Conservation (phyloP, 257 asterid genomes). For the Eustoma russellianum region DNA sequence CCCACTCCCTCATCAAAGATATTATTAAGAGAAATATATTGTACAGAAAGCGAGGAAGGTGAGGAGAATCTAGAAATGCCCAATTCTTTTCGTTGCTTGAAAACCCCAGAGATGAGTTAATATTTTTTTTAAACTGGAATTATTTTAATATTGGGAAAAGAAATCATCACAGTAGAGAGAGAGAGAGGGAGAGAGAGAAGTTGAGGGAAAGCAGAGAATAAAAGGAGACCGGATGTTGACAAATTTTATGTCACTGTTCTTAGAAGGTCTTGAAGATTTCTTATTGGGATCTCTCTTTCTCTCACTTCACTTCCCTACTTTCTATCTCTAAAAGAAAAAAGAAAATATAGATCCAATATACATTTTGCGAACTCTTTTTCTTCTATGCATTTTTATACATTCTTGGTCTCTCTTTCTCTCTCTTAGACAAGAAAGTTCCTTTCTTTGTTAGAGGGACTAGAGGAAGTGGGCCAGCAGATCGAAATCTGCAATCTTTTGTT, state of each 20-base stretch:
- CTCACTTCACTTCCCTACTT: conserved; percentile 22
- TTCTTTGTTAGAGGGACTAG: conserved; percentile 6
- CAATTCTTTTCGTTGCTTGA: conserved; percentile 38
- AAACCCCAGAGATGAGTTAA: conserved; percentile 33
- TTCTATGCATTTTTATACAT: too few relatives aligned
- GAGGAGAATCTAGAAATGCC: conserved; percentile 74
- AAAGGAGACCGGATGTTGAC: conserved; percentile 94
- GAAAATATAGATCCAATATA: background rate
- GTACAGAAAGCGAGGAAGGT: conserved; percentile 53
- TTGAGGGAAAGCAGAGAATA: conserved; percentile 44
- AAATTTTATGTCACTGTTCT: conserved; percentile 85
- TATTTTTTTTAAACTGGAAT: too few relatives aligned
- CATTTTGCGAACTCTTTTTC: conserved; percentile 1
- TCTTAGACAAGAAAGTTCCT: conserved; percentile 22
- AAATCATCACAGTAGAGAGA: conserved; percentile 22
- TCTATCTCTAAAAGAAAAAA: conserved; percentile 8
- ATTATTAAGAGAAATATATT: conserved; percentile 20
- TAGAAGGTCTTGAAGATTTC: conserved; percentile 78
- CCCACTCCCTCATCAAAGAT: too few relatives aligned
- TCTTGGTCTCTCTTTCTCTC: conserved; percentile 26
- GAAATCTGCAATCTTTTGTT: conserved; percentile 56
- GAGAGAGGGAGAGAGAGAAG: conserved; percentile 25
- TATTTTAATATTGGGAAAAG: conserved; percentile 18
- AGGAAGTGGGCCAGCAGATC: conserved; percentile 61
- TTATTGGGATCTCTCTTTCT: conserved; percentile 80